These are phyloP conservation scores for Arthrobotrys pseudoclavata DNA, from an alignment of 2,329 filamentous ascomycete species.

Conservation along the genomic window DNA sequence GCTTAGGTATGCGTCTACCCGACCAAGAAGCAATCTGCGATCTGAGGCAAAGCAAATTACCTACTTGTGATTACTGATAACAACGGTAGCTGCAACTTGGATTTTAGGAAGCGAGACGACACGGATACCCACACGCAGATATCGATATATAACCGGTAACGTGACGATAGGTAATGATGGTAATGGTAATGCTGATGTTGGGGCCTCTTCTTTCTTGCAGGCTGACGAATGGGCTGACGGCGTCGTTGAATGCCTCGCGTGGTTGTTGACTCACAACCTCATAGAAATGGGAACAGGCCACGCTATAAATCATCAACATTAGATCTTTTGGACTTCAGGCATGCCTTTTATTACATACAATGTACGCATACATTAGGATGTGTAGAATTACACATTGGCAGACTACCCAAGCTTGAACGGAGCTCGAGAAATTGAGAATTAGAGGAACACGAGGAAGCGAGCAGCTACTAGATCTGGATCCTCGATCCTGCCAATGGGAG, in stretches of 20 bases:
- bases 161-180: conserved; percentile 13
- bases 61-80: conserved; percentile 19
- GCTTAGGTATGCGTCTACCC: conserved; percentile 50
- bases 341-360: conserved; percentile 7
- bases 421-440: background rate
- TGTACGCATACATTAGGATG: background rate
- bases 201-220: conserved; percentile 26
- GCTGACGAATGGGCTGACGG: conserved; percentile 55
- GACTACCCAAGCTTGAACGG: no score
- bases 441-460: background rate
- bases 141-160: conserved; percentile 40
- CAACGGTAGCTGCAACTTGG: background rate
- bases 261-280: conserved; percentile 27
- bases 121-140: conserved; percentile 22
- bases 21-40: conserved; percentile 43
- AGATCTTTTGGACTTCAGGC: conserved; percentile 38
- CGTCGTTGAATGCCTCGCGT: conserved; percentile 34
- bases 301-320: conserved; percentile 35
- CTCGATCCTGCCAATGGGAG: conserved; percentile 47
- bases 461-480: conserved; percentile 33
- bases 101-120: background rate
- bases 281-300: conserved; percentile 18
- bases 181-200: conserved; percentile 31
- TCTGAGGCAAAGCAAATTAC: conserved; percentile 30
- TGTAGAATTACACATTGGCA: no score